Conservation (phyloP, 306 rosid species). For the Rosa chinensis region DNA sequence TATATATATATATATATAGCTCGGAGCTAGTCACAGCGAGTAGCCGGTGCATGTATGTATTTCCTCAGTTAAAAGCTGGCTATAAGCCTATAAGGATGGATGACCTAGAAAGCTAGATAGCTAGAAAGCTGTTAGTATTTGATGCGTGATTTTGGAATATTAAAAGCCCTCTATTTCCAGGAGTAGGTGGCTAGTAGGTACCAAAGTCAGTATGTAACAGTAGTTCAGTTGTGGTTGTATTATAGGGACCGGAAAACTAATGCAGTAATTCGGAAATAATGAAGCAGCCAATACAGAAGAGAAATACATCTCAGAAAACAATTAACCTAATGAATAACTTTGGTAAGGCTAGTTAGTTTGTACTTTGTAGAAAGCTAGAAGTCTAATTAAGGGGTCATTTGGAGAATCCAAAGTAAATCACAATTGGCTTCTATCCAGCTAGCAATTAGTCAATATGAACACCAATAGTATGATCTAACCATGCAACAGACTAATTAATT, state of each 20-base stretch:
- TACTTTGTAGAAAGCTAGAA: not conserved
- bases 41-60: not conserved
- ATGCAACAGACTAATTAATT: not conserved
- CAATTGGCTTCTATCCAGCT: not conserved
- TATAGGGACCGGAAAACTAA: not conserved
- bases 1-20: not conserved
- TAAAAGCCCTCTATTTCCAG: not conserved
- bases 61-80: not conserved
- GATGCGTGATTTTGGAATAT: not conserved
- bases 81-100: not conserved
- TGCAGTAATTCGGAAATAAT: not conserved
- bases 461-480: not conserved
- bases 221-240: not conserved
- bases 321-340: not conserved
- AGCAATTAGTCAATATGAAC: constrained; percentile 6
- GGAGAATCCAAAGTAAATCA: constrained; percentile 12
- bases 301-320: not conserved
- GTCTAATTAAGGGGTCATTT: not conserved
- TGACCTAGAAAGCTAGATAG: not conserved
- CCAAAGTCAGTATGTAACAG: constrained; percentile 1
- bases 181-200: not conserved
- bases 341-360: not conserved
- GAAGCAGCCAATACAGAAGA: not conserved
- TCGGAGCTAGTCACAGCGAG: not conserved
- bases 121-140: not conserved